Percentiles rank a stretch among this genome's conserved stretches.
phyloP scores from a whole-genome alignment of 768 basidiomycete genomes.

The Asterophora parasitica region DNA sequence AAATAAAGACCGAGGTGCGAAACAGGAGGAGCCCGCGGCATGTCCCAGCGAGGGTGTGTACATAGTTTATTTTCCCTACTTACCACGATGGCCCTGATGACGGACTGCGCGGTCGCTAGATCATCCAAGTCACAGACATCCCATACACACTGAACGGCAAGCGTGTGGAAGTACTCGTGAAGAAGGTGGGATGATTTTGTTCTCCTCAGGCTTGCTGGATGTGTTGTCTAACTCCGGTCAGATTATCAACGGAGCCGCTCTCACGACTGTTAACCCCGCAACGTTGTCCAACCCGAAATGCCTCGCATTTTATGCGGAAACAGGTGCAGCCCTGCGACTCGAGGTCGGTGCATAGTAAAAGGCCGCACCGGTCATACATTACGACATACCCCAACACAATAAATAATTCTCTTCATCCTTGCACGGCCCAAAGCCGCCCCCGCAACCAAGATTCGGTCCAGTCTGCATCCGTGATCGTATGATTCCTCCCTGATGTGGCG shows the following conservation, averaged over 20 bases:
- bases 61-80: constrained; percentile 8
- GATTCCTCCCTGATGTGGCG: constrained; percentile 8
- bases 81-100: constrained; percentile 10
- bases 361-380: too few species aligned
- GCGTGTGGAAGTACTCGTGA: constrained; percentile 73
- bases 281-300: constrained; percentile 74
- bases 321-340: constrained; percentile 45
- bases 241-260: constrained; percentile 77
- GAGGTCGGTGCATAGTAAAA: constrained; percentile 32
- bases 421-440: neutral
- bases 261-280: constrained; percentile 62
- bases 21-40: constrained; percentile 64
- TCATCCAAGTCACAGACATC: constrained; percentile 65
- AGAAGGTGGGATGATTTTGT: constrained; percentile 45
- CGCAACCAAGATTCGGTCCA: neutral
- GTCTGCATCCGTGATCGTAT: constrained; percentile 10
- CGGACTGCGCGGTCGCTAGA: constrained; percentile 32
- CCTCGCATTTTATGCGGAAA: constrained; percentile 53
- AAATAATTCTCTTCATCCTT: neutral
- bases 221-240: constrained; percentile 21
- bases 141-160: constrained; percentile 82
- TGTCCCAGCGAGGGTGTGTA: constrained; percentile 69
- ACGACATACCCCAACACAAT: constrained; percentile 1
- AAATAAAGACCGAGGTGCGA: constrained; percentile 60
- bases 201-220: neutral